Evolutionary conservation across 257 asterid genomes (phyloP), one percentile per base, ranked within the genome.

Genomic region (Linderniella brevidens): DNA sequence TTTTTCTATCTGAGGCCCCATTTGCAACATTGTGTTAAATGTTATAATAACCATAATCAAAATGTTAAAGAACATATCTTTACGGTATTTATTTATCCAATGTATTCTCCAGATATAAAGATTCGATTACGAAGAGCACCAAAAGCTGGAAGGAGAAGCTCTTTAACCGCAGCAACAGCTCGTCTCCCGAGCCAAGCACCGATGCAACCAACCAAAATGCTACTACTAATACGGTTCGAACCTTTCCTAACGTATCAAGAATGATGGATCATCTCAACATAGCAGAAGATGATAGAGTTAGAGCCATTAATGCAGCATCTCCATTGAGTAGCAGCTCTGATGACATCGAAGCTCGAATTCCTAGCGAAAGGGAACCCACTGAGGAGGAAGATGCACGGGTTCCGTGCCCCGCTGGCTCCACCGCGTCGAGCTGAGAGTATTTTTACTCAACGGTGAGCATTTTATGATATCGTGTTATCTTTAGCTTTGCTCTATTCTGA

Each of bases 141-240:
- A 76, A 80, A 67, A 83, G 98, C 46, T 88, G 93, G 98, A 88
- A 75, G 69, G 98, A 90, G 75, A 84, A 76, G 63, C 72, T 84
- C 57, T 84, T 88, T 61, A 64, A 93, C 32, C 85, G 93, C 38
- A 76, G 73, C 62, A 71, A 45, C 58, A 79, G 76, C 37, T 53
- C 65, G 13, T 58, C 66, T 50, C 44, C 69, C 46, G 93, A 74
- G 60, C 58, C 39, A 53, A 73, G 60, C 64, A 62, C 69, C 58
- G 87, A 67, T 8, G 62, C 4, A 25, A 25, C 56, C 29, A 55
- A 58, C 46, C 71, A 61, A 46, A 63, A 73, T 48, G 38, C 48
- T 59, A 46, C 73, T 29, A 55, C 48, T 59, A 46, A 73, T 29
- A 55, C 67, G 42, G 63, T 35, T 36, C 64, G 51, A 18, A 72